phyloP scores from a whole-genome alignment of 2,329 filamentous ascomycete genomes.

The Microdochium paspali region DNA sequence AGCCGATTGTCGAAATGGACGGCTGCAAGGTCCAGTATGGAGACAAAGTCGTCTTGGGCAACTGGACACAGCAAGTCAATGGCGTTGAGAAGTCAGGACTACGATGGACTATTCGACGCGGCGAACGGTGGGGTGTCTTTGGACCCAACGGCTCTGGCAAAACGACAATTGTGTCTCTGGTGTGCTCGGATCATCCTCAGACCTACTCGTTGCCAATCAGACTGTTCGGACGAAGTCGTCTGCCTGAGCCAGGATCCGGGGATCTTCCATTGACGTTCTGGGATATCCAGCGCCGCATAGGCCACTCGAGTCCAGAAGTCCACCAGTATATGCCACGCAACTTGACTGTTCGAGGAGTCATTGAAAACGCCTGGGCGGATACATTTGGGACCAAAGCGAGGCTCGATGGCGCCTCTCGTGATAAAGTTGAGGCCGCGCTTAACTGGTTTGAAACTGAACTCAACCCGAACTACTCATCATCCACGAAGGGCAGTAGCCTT shows the following conservation, averaged over 20 bases:
- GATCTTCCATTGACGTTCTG: slow-evolving; percentile 76
- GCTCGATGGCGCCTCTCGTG: slow-evolving; percentile 45
- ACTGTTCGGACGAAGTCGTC: slow-evolving; percentile 72
- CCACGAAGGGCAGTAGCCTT: slow-evolving; percentile 15
- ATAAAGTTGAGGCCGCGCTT: slow-evolving; percentile 59
- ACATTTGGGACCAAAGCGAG: slow-evolving; percentile 68
- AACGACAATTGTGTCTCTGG: slow-evolving; percentile 84
- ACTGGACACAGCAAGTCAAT: slow-evolving; percentile 57
- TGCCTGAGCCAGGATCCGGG: slow-evolving; percentile 61
- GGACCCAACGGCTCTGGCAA: slow-evolving; percentile 94
- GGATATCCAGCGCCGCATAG: slow-evolving; percentile 82
- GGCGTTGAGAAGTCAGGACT: slow-evolving; percentile 51
- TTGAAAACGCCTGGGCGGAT: slow-evolving; percentile 86
- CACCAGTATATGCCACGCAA: slow-evolving; percentile 83
- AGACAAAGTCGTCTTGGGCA: slow-evolving; percentile 66
- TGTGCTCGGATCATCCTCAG: slow-evolving; percentile 94
- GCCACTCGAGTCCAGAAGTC: slow-evolving; percentile 89
- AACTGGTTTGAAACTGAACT: slow-evolving; percentile 72
- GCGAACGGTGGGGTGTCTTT: slow-evolving; percentile 86
- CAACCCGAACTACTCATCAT: slow-evolving; percentile 36
- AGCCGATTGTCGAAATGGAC: slow-evolving; percentile 77
- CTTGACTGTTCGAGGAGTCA: slow-evolving; percentile 60
- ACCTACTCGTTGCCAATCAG: slow-evolving; percentile 82
- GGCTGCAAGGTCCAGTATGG: slow-evolving; percentile 78
- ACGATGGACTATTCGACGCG: slow-evolving; percentile 72